These are phyloP conservation scores for Dipteronia sinensis DNA, from an alignment of 345 rosid genomes.

Conservation along the genomic window DNA sequence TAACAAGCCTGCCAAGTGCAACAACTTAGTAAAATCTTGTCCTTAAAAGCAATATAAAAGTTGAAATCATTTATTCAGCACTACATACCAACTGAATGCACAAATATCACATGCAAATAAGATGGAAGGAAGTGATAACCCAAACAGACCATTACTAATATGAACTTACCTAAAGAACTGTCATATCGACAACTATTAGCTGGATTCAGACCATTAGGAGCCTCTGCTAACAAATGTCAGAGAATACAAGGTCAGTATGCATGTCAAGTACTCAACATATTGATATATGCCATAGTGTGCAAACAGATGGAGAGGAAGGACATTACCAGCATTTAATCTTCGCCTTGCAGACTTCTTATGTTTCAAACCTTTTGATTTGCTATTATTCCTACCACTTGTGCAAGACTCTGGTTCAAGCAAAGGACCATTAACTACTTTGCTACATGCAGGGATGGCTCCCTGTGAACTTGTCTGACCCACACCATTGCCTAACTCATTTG, in stretches of 20 bases:
- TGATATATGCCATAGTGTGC: not conserved
- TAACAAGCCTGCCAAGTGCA: conserved; percentile 51
- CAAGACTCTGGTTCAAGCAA: conserved; percentile 30
- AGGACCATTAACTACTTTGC: conserved; percentile 27
- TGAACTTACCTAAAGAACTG: conserved; percentile 62
- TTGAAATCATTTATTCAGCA: conserved; percentile 1
- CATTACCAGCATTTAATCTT: conserved; percentile 43
- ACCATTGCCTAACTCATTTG: conserved; percentile 31
- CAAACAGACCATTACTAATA: not conserved
- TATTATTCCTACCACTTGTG: conserved; percentile 33
- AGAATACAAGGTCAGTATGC: conserved; percentile 15
- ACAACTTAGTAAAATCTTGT: not conserved
- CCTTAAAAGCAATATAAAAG: not conserved
- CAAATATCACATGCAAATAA: not conserved
- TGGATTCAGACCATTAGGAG: conserved; percentile 33
- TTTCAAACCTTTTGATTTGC: conserved; percentile 43
- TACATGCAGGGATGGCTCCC: conserved; percentile 22
- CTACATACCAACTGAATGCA: not conserved
- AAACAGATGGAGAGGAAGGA: not conserved
- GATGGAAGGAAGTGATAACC: not conserved
- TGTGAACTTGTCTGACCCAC: conserved; percentile 32
- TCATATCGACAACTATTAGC: conserved; percentile 62
- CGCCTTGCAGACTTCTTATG: conserved; percentile 33
- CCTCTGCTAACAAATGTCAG: conserved; percentile 38
- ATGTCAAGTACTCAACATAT: not conserved